Conservation (phyloP, 2,329 filamentous ascomycete species). For the Fonsecaea erecta region DNA sequence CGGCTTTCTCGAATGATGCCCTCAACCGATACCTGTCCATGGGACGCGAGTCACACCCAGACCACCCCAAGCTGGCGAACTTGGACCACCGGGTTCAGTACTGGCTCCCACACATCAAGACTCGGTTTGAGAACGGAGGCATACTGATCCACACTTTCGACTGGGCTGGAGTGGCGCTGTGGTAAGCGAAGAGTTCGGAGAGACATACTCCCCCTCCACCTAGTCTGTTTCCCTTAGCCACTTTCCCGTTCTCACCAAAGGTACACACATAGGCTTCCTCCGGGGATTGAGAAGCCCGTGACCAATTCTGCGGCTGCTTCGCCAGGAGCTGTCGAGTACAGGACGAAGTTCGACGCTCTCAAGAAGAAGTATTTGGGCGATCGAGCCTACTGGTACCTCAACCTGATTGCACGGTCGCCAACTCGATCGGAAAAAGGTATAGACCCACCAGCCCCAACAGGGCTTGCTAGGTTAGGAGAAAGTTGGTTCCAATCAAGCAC, state of each 20-base stretch:
- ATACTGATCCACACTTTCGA: conserved; percentile 24
- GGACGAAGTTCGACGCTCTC: conserved; percentile 19
- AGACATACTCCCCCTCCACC: neutral
- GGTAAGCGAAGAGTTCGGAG: conserved; percentile 13
- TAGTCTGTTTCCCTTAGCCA: neutral
- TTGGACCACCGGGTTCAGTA: conserved; percentile 15
- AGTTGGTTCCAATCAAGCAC: too few relatives aligned
- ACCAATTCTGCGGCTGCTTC: neutral
- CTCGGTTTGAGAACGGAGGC: conserved; percentile 21
- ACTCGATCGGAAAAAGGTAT: conserved; percentile 24
- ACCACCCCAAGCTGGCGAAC: conserved; percentile 24
- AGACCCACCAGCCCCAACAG: neutral
- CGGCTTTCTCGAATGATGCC: conserved; percentile 26
- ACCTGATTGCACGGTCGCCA: conserved; percentile 27
- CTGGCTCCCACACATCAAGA: conserved; percentile 17
- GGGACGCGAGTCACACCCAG: conserved; percentile 26
- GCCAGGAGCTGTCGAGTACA: conserved; percentile 22
- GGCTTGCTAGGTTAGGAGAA: neutral
- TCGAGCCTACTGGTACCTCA: conserved; percentile 27
- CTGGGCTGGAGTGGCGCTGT: conserved; percentile 28
- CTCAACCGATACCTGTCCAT: conserved; percentile 27
- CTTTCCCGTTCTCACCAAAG: neutral
- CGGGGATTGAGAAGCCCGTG: conserved; percentile 24
- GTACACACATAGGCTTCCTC: conserved; percentile 22
- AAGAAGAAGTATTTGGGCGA: conserved; percentile 27